phyloP scores from a whole-genome alignment of 1,284 basidiomycete genomes.

The Pterulicium gracile region DNA sequence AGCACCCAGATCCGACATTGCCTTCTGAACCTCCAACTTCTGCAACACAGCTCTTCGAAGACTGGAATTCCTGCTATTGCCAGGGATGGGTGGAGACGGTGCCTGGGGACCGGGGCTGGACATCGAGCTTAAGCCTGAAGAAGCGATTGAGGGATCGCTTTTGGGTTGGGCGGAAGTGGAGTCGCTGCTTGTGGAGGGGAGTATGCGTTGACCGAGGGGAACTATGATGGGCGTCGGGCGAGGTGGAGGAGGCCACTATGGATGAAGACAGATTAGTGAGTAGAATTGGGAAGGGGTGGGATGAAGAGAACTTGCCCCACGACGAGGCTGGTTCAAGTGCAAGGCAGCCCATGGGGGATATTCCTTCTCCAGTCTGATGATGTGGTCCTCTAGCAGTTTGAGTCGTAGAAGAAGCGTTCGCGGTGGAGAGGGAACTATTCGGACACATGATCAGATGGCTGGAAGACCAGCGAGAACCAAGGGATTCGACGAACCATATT shows the following conservation, averaged over 20 bases:
- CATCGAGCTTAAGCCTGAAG: too few species aligned
- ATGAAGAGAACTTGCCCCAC: constrained; percentile 44
- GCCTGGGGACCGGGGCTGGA: too few species aligned
- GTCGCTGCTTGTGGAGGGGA: constrained; percentile 16
- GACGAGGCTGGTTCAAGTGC: constrained; percentile 71
- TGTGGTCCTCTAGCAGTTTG: constrained; percentile 63
- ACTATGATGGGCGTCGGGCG: constrained; percentile 62
- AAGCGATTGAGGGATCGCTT: constrained; percentile 5
- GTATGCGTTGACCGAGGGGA: constrained; percentile 44
- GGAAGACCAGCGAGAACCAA: constrained; percentile 3
- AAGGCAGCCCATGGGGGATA: constrained; percentile 77
- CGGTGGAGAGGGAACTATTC: constrained; percentile 62
- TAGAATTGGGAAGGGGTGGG: not conserved
- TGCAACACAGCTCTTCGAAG: constrained; percentile 67
- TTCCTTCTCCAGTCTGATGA: constrained; percentile 62
- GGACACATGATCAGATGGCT: too few species aligned
- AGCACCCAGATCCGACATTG: constrained; percentile 53
- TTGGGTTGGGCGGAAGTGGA: constrained; percentile 9
- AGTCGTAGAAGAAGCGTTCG: constrained; percentile 50
- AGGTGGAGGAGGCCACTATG: constrained; percentile 71
- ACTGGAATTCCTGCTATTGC: constrained; percentile 34
- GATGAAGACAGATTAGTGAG: constrained; percentile 6
- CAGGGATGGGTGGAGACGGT: too few species aligned
- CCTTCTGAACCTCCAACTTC: constrained; percentile 60
- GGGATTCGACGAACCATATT: constrained; percentile 43